Conservation (phyloP, 2,329 filamentous ascomycete species). For the Exophiala oligosperma region DNA sequence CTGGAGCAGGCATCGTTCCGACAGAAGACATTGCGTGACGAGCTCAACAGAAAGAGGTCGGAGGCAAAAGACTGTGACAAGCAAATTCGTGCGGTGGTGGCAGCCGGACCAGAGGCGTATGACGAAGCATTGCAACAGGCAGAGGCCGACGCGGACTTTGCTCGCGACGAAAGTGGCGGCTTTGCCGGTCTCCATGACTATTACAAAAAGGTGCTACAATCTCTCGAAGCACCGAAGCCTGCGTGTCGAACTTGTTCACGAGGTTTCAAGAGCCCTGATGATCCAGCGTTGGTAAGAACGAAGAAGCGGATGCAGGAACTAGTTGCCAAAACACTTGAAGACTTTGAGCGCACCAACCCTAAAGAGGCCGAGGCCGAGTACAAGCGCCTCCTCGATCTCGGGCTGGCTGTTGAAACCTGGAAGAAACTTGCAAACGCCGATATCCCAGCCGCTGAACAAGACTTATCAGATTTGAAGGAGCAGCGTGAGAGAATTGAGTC, state of each 20-base stretch:
- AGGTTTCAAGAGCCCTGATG: conserved; percentile 56
- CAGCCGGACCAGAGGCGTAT: conserved; percentile 53
- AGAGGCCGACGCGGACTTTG: conserved; percentile 52
- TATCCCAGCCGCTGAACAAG: conserved; percentile 66
- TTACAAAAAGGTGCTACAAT: conserved; percentile 66
- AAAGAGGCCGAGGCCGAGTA: conserved; percentile 63
- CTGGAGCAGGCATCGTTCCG: conserved; percentile 75
- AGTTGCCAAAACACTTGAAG: conserved; percentile 53
- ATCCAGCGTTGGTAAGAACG: conserved; percentile 63
- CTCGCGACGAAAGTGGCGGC: conserved; percentile 65
- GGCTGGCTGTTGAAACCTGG: conserved; percentile 72
- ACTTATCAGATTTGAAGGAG: conserved; percentile 61
- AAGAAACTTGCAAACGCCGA: conserved; percentile 66
- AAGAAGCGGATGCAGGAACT: conserved; percentile 64
- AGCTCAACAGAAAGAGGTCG: conserved; percentile 61
- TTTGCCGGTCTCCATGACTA: conserved; percentile 69
- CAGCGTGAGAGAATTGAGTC: conserved; percentile 62
- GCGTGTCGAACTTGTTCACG: conserved; percentile 76
- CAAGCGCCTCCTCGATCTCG: conserved; percentile 62
- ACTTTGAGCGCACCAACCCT: conserved; percentile 55
- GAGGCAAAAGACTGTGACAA: conserved; percentile 64
- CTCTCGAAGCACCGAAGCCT: conserved; percentile 56
- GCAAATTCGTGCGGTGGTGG: conserved; percentile 60
- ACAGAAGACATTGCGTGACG: conserved; percentile 65
- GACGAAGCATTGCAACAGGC: conserved; percentile 53